A percentile compares a stretch with the other conserved stretches of the same genome.
phyloP scores from a whole-genome alignment of 371 early-diverging fungal genomes.

The Smittium culicis region DNA sequence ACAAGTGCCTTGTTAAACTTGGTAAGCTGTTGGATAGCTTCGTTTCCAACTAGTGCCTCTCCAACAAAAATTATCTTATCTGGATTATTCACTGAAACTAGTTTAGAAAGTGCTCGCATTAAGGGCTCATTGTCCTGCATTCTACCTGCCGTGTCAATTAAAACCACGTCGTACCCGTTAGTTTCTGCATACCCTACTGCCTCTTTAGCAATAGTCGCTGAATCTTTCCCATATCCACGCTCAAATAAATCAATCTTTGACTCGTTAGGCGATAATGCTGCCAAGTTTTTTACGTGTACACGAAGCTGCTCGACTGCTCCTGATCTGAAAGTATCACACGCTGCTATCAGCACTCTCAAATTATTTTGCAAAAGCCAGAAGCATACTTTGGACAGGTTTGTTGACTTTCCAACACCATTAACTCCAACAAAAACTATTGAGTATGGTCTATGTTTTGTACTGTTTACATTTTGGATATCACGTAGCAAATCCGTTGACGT shows the following conservation, averaged over 20 bases:
- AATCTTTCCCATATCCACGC: slow-evolving; percentile 97
- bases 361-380: slow-evolving; percentile 96
- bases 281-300: slow-evolving; percentile 83
- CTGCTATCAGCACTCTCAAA: slow-evolving; percentile 87
- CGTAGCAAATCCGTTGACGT: slow-evolving; percentile 93
- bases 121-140: slow-evolving; percentile 98
- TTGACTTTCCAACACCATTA: slow-evolving; percentile 98
- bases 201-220: slow-evolving; percentile 95
- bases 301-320: slow-evolving; percentile 98
- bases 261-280: slow-evolving; percentile 53
- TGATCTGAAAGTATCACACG: slow-evolving; percentile 98
- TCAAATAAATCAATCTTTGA: slow-evolving; percentile 85
- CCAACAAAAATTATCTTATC: slow-evolving; percentile 99
- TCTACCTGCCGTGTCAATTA: slow-evolving; percentile 98
- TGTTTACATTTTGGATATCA: slow-evolving; percentile 63
- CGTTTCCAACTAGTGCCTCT: slow-evolving; percentile 98
- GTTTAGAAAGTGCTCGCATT: slow-evolving; percentile 92
- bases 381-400: slow-evolving; percentile 94
- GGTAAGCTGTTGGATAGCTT: slow-evolving; percentile 92
- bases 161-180: slow-evolving; percentile 86
- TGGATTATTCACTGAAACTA: slow-evolving; percentile 87
- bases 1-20: slow-evolving; percentile 95
- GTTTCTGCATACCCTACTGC: slow-evolving; percentile 60
- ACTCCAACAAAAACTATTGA: slow-evolving; percentile 95
- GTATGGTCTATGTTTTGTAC: slow-evolving; percentile 59